Percentiles rank a stretch among this genome's conserved stretches.
These are phyloP conservation scores for Alternaria burnsii DNA, from an alignment of 2,329 filamentous ascomycete genomes.

Conservation along the genomic window DNA sequence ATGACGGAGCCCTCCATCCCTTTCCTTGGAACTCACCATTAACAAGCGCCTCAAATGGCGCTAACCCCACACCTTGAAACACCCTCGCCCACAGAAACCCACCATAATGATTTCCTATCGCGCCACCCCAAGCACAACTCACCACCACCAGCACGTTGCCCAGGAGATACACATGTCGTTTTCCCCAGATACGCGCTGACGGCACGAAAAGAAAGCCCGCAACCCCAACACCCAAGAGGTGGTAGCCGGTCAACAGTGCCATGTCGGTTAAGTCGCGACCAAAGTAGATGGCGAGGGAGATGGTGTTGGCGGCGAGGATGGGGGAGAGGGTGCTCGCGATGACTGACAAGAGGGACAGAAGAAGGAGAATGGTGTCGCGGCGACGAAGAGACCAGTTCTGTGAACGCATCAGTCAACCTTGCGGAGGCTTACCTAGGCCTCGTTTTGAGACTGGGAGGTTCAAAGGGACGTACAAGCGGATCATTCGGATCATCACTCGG, in stretches of 20 bases:
- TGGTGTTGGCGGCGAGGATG: constrained; percentile 86
- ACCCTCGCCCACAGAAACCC: constrained; percentile 81
- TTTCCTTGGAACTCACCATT: constrained; percentile 73
- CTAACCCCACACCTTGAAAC: constrained; percentile 84
- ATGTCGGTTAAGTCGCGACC: constrained; percentile 73
- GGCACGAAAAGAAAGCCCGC: constrained; percentile 88
- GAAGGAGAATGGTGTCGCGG: constrained; percentile 79
- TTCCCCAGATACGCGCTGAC: constrained; percentile 89
- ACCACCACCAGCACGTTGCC: constrained; percentile 77
- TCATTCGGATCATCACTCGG: constrained; percentile 92
- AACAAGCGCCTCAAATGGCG: constrained; percentile 88
- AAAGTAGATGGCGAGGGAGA: constrained; percentile 77
- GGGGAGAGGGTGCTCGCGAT: constrained; percentile 86
- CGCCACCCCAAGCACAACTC: constrained; percentile 81
- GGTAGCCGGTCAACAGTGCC: constrained; percentile 86
- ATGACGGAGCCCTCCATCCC: background rate
- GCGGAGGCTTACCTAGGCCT: background rate
- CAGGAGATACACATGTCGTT: constrained; percentile 84
- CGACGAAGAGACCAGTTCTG: constrained; percentile 87
- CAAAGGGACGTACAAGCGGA: constrained; percentile 66
- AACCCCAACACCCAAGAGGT: constrained; percentile 81
- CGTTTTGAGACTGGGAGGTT: background rate
- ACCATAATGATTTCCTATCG: constrained; percentile 70
- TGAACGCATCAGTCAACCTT: background rate
- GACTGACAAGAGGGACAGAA: constrained; percentile 81